These are phyloP conservation scores for Conticribra guillardii DNA, from an alignment of 108 stramenopile genomes.

Conservation along the genomic window DNA sequence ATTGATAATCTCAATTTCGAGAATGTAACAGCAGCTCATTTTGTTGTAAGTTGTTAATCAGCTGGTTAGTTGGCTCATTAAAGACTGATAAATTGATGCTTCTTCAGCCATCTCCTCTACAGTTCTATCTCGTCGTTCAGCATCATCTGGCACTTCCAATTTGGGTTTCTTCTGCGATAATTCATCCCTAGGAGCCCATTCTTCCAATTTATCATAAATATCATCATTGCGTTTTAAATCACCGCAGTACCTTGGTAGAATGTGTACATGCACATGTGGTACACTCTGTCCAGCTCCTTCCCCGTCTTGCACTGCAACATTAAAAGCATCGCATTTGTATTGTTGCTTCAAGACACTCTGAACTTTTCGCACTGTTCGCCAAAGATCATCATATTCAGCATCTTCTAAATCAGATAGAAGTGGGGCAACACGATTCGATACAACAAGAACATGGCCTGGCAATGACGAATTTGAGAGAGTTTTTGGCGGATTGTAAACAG, in stretches of 20 bases:
- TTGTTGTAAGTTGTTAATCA: too few relatives aligned
- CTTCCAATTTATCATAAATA: slow-evolving; percentile 80
- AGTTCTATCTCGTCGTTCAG: slow-evolving; percentile 78
- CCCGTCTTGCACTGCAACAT: slow-evolving; percentile 93
- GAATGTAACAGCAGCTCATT: too few relatives aligned
- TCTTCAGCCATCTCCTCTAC: slow-evolving; percentile 79
- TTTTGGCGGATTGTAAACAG: too few relatives aligned
- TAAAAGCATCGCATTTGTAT: slow-evolving; percentile 72
- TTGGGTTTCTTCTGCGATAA: slow-evolving; percentile 36
- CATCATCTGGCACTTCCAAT: slow-evolving; percentile 79
- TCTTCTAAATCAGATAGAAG: slow-evolving; percentile 66
- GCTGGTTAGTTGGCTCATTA: too few relatives aligned
- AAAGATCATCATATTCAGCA: slow-evolving; percentile 81
- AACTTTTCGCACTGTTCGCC: slow-evolving; percentile 73
- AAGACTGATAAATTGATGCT: slow-evolving; percentile 60
- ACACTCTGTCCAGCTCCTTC: slow-evolving; percentile 83
- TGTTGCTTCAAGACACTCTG: slow-evolving; percentile 63
- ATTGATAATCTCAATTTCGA: too few relatives aligned
- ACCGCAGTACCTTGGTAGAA: slow-evolving; percentile 71
- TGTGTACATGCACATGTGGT: slow-evolving; percentile 92
- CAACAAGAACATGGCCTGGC: slow-evolving; percentile 88
- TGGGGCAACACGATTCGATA: slow-evolving; percentile 61
- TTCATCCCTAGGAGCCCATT: slow-evolving; percentile 79
- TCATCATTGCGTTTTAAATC: slow-evolving; percentile 89
- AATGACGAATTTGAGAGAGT: too few relatives aligned